Evolutionary conservation across 2,329 filamentous ascomycete species (phyloP), one percentile per base, ranked within the genome.

Genomic region (Ceratocystis albifundus): DNA sequence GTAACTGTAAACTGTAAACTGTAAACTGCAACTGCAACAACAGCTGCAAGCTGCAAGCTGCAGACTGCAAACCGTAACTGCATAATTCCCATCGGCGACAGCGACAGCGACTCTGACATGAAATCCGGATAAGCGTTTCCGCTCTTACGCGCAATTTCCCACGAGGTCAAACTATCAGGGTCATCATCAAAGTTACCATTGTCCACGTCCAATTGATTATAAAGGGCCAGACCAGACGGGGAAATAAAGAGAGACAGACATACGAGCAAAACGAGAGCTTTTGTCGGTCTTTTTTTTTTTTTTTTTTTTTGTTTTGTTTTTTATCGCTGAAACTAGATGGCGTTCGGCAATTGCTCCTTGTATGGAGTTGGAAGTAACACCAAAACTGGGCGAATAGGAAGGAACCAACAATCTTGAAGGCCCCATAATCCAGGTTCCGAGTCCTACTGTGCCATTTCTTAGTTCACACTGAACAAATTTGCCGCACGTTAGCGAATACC

Each of bases 341-440:
- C 28, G 25, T 59, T 59, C 55, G 55, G 55, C 55, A 59, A 59
- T 36, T 59, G 55, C 55, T 59, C 55, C 55, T 59, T 59, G 32
- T 59, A 20, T 59, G 55, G 55, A 59, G 20, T 57, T 32, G 25
- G 36, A 30, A 59, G 55, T 59, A 59, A 25, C 55, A 32, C 28
- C 55, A 59, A 12, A 30, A 20, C 28, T 59, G 55, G 55, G 55
- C 55, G 55, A 59, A 59, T 20, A 59, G 55, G 12, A 30, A 59
- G 55, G 12, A 30, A 32, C 28, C n/a, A 20, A 20, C 55, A n/a
- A 41, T 41, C 12, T 15, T 4, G 36, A 41, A 41, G 36, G 36
- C 36, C 36, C 36, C 36, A 41, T 41, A 41, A 41, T 41, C 36
- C 36, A 41, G 36, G 36, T 41, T 30, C 53, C 53, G 22, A 59